Base-by-base conservation (phyloP, 2,329 filamentous ascomycete species). In the Aspergillus calidoustus region DNA sequence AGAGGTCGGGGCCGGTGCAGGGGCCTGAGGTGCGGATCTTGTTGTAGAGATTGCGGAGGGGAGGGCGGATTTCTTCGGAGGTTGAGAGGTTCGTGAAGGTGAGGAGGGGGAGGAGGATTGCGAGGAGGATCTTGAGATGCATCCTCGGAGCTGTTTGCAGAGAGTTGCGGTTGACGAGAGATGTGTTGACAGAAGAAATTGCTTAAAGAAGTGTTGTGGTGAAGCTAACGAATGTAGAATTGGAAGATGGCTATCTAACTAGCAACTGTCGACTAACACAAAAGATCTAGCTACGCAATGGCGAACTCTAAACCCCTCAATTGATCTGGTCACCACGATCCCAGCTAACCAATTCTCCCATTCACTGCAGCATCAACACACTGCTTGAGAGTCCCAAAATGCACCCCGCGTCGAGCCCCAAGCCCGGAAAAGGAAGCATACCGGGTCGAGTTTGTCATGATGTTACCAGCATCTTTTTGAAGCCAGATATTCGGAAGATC, bases 371-470 rank as follows among this genome's bases (percentile, higher is more conserved):
- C 69, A 8, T 69, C 63, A 1, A 73, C 67, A 58, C 72, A 75
- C 30, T 61, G 54, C 1, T 57, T 60, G 11, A 74, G 52, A 50
- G 67, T 68, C 13, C 71, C 72, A 54, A 75, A 74, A 51, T 68
- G 62, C 28, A 75, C 64, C 0, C 62, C 55, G 44, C 67, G 61
- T 8, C 64, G 62, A 4, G 69, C 69, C 54, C 72, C 58, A 1
- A 68, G 73, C 8, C 66, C 62, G 2, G 67, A 71, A 50, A 82
- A 82, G 67, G 82, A 79, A 0, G 80, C 80, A 64, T 82, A 81
- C 64, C 82, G 82, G 0, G 69, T 79, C 1, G 80, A 83, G 54
- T 82, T 82, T 0, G 76, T 82, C 79, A 80, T 76, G 58, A 83
- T 76, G 1, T 66, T 72, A 3, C 67, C 66, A 0, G 68, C 62